phyloP scores from a whole-genome alignment of 2,329 filamentous ascomycete genomes.

The Monascus ruber region DNA sequence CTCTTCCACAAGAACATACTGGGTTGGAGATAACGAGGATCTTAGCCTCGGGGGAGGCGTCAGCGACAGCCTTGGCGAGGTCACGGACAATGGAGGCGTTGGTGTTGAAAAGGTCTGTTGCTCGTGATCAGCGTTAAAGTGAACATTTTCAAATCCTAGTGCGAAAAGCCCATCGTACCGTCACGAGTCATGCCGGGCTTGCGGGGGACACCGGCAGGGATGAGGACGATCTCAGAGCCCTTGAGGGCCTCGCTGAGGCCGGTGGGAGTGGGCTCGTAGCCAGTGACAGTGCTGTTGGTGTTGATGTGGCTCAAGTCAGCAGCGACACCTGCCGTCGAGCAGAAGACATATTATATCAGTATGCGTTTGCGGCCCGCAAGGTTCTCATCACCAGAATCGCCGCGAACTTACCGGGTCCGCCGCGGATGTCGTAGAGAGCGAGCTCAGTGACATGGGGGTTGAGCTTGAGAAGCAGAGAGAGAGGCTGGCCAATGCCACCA shows the following conservation, averaged over 20 bases:
- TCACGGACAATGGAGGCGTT: conserved; percentile 99
- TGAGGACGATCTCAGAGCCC: conserved; percentile 86
- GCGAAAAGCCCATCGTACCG: conserved; percentile 36
- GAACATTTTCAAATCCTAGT: not conserved
- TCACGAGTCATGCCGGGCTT: conserved; percentile 99
- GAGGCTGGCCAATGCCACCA: conserved; percentile 95
- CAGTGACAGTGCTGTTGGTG: conserved; percentile 90
- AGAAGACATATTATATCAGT: conserved; percentile 6
- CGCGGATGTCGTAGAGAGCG: conserved; percentile 94
- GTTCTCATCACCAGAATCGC: conserved; percentile 1
- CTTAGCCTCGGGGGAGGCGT: conserved; percentile 82
- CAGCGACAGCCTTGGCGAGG: conserved; percentile 86
- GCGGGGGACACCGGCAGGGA: conserved; percentile 95
- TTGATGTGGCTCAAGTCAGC: conserved; percentile 98
- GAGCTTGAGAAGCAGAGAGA: conserved; percentile 96
- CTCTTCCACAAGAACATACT: conserved; percentile 34
- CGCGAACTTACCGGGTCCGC: conserved; percentile 67
- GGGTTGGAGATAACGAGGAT: conserved; percentile 98
- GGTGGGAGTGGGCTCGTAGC: conserved; percentile 66
- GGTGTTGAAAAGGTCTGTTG: conserved; percentile 93
- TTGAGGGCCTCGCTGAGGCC: conserved; percentile 72
- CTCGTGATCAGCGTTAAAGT: conserved; percentile 1
- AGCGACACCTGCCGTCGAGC: conserved; percentile 62
- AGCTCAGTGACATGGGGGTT: conserved; percentile 91
- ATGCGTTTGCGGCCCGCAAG: not conserved